Conservation (phyloP, 2,329 filamentous ascomycete species). For the Venturia asperata region DNA sequence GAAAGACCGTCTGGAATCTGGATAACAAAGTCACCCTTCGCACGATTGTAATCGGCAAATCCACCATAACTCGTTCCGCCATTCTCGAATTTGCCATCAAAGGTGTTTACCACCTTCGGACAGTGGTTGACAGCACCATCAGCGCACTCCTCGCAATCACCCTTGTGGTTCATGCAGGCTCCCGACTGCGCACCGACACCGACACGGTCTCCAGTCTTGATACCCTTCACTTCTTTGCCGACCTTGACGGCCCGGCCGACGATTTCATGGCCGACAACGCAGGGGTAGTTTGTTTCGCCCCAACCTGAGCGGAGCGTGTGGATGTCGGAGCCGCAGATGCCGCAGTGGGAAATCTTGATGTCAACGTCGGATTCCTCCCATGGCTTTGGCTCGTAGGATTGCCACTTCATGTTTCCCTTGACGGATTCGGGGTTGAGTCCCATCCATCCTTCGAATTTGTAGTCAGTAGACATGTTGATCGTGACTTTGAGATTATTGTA, state of each 20-base stretch:
- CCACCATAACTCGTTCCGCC: constrained; percentile 61
- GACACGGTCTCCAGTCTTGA: constrained; percentile 36
- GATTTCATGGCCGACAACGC: constrained; percentile 39
- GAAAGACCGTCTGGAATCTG: constrained; percentile 47
- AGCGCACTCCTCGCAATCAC: constrained; percentile 48
- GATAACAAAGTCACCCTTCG: constrained; percentile 52
- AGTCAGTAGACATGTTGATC: constrained; percentile 13
- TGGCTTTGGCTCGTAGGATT: constrained; percentile 20
- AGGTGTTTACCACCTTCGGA: constrained; percentile 41
- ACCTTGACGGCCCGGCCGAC: constrained; percentile 34
- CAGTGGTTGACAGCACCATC: constrained; percentile 40
- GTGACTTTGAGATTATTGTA: not conserved
- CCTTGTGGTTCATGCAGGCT: constrained; percentile 35
- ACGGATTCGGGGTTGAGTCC: constrained; percentile 14
- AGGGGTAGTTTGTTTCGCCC: constrained; percentile 31
- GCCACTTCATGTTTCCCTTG: constrained; percentile 31
- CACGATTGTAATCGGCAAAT: constrained; percentile 50
- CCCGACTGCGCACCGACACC: constrained; percentile 47
- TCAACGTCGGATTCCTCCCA: constrained; percentile 27
- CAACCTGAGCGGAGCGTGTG: constrained; percentile 38
- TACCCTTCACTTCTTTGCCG: constrained; percentile 40
- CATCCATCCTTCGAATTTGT: constrained; percentile 18
- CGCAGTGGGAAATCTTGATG: constrained; percentile 30
- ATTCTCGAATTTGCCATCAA: constrained; percentile 49
- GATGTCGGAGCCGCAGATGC: constrained; percentile 34